Percentiles rank a stretch among this genome's conserved stretches.
Evolutionary conservation across 768 basidiomycete species (phyloP).

Genomic region (Serendipita sp.): DNA sequence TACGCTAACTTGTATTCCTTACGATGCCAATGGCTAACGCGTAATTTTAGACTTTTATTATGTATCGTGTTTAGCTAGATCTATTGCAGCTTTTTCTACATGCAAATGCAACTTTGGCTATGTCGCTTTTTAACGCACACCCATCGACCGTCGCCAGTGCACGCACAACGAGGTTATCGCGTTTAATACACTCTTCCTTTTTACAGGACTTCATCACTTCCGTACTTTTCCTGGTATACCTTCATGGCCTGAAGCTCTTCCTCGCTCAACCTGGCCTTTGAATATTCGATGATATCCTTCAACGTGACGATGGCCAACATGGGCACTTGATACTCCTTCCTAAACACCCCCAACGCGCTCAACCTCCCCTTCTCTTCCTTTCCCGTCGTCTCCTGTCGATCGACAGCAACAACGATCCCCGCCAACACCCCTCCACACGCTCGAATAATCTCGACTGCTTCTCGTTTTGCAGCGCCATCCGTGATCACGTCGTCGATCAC

Average conservation of each 20-base stretch:
- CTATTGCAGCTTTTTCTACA: background rate
- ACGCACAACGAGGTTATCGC: background rate
- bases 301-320: constrained; percentile 1
- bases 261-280: constrained; percentile 48
- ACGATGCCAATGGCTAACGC: background rate
- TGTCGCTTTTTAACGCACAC: too few relatives aligned
- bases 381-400: constrained; percentile 79
- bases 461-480: constrained; percentile 71
- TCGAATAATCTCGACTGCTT: constrained; percentile 59
- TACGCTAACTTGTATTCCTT: background rate
- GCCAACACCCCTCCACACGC: constrained; percentile 63
- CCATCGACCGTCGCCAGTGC: background rate
- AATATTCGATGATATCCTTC: constrained; percentile 62
- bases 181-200: background rate
- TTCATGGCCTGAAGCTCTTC: constrained; percentile 58
- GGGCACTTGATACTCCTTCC: constrained; percentile 29
- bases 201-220: constrained; percentile 16
- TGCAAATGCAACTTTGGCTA: too few relatives aligned
- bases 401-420: constrained; percentile 75
- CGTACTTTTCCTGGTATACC: constrained; percentile 60
- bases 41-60: background rate
- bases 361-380: constrained; percentile 59
- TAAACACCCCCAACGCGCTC: constrained; percentile 59
- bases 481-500: constrained; percentile 97
- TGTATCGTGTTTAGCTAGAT: background rate